Conservation (phyloP, 257 asterid species). For the Henckelia pumila region DNA sequence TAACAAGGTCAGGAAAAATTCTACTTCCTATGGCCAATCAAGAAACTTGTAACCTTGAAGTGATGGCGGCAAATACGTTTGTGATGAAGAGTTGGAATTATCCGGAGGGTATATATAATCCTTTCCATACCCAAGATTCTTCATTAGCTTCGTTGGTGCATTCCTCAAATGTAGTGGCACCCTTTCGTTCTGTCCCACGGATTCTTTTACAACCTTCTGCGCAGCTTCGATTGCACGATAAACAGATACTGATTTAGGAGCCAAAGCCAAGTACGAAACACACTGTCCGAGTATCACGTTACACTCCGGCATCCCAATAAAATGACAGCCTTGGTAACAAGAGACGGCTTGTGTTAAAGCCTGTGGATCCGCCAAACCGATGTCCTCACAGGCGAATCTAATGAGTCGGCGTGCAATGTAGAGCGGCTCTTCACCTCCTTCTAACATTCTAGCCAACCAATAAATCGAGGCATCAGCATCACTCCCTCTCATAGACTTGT, state of each 20-base stretch:
- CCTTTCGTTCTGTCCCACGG: conserved; percentile 73
- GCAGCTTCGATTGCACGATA: conserved; percentile 61
- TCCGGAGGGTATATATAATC: conserved; percentile 78
- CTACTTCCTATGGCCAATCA: conserved; percentile 46
- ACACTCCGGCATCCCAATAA: conserved; percentile 84
- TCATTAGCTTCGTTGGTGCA: conserved; percentile 91
- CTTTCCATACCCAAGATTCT: conserved; percentile 73
- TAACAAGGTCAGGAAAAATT: background rate
- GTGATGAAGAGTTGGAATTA: conserved; percentile 39
- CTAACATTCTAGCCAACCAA: conserved; percentile 80
- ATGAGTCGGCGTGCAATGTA: conserved; percentile 75
- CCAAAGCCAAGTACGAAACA: conserved; percentile 68
- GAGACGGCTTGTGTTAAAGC: conserved; percentile 80
- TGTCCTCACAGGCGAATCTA: background rate
- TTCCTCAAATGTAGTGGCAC: conserved; percentile 86
- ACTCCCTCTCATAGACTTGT: conserved; percentile 77
- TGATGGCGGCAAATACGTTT: conserved; percentile 61
- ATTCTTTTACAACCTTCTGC: conserved; percentile 58
- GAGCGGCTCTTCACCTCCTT: conserved; percentile 84
- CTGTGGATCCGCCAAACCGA: conserved; percentile 70
- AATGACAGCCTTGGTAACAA: conserved; percentile 83
- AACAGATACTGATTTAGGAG: conserved; percentile 71
- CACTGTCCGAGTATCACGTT: conserved; percentile 70
- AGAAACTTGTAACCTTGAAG: conserved; percentile 68
- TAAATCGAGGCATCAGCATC: conserved; percentile 61